Conservation (phyloP, 352 stramenopile species). For the Globisporangium alternatum region DNA sequence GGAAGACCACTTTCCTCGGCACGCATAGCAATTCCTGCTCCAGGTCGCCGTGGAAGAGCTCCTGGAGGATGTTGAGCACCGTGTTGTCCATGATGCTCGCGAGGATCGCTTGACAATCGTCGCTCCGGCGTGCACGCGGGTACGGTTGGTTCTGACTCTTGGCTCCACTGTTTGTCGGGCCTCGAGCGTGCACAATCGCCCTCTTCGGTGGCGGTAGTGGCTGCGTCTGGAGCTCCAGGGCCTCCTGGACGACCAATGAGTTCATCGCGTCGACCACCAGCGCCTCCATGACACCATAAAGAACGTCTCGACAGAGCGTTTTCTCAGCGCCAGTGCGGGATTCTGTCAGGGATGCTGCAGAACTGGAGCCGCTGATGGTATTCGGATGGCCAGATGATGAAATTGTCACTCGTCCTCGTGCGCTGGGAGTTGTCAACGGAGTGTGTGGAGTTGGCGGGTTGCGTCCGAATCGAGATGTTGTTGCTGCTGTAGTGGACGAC, state of each 20-base stretch:
- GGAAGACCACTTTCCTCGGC: conserved; percentile 56
- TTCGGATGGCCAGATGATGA: not conserved
- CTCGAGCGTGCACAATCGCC: conserved; percentile 19
- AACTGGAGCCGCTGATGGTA: not conserved
- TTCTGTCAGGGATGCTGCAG: not conserved
- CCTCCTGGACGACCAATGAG: conserved; percentile 44
- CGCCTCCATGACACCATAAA: conserved; percentile 55
- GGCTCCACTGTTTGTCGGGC: conserved; percentile 6
- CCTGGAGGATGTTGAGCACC: conserved; percentile 77
- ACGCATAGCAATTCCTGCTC: conserved; percentile 67
- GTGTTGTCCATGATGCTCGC: conserved; percentile 72
- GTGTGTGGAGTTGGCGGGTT: conserved; percentile 2
- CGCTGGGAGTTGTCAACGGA: conserved; percentile 7
- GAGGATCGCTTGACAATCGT: conserved; percentile 69
- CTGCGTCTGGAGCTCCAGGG: conserved; percentile 34
- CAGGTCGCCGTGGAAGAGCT: conserved; percentile 78
- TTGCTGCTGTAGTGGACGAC: not conserved
- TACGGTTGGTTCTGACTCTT: conserved; percentile 16
- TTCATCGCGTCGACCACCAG: conserved; percentile 60
- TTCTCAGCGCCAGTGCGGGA: conserved; percentile 7
- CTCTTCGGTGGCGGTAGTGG: conserved; percentile 27
- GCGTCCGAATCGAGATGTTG: not conserved
- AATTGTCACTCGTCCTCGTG: not conserved
- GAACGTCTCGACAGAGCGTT: conserved; percentile 34
- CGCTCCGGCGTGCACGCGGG: conserved; percentile 33